Evolutionary conservation across 306 rosid genomes (phyloP), one percentile per base, ranked within the genome.

Genomic region (Prunus armeniaca): DNA sequence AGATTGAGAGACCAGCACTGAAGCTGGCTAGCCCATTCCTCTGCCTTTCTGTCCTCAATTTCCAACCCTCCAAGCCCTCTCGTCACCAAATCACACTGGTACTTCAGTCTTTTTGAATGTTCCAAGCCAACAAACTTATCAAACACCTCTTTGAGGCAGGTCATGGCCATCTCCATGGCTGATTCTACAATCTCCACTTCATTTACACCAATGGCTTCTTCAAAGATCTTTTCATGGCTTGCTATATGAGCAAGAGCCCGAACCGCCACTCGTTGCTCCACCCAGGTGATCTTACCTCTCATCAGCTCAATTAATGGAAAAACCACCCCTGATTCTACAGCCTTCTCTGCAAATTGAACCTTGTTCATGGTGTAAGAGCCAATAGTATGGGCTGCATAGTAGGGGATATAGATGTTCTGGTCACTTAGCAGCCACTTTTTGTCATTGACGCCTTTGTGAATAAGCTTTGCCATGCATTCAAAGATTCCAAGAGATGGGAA

Each of bases 371-470:
- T 74, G 70, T 84, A 89, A 9, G 96, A 89, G 19, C 96, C 96
- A 67, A 91, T 86, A 24, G 89, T 80, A 76, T 91, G 93, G 0
- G 96, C 90, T 70, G 96, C 93, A 72, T 89, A 91, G 72, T 91
- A 89, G 43, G 96, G 93, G 73, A 86, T 81, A 47, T 87, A 89
- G 46, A 87, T 76, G 65, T 89, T 91, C 77, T 91, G 93, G 64
- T 79, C 47, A 27, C 74, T 82, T 8, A 81, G 77, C 20, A 87
- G 87, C 96, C 96, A 91, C 58, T 76, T 65, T 60, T 70, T 67
- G 79, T 85, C 80, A 2, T 25, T 79, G 52, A 89, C 12, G 2
- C 88, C 88, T 79, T 82, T 89, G 52, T 57, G 73, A 65, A 89
- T 86, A 4, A 91, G 89, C 73, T 79, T 86, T 27, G 81, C 89